Percentiles rank a stretch among this genome's conserved stretches.
phyloP scores from a whole-genome alignment of 2,329 filamentous ascomycete genomes.

The Fusarium virguliforme region DNA sequence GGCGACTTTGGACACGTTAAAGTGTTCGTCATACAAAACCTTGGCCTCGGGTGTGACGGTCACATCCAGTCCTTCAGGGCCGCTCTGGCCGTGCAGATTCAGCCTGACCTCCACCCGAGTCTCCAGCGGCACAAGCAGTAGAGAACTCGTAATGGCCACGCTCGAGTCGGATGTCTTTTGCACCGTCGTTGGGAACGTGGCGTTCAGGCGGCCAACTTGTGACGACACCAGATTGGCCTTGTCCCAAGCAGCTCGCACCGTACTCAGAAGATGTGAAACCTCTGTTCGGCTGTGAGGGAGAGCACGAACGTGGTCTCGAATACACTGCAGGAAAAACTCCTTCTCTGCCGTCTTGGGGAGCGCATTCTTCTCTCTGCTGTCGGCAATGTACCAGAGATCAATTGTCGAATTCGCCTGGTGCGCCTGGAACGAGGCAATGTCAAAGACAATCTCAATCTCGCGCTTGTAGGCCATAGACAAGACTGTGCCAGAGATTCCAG shows the following conservation, averaged over 20 bases:
- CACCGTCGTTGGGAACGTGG: conserved; percentile 77
- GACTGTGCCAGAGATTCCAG: conserved; percentile 72
- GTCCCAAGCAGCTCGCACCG: conserved; percentile 77
- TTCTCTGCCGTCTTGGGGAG: conserved; percentile 75
- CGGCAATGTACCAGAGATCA: conserved; percentile 79
- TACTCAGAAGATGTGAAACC: conserved; percentile 70
- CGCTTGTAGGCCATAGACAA: conserved; percentile 82
- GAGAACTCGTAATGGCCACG: conserved; percentile 72
- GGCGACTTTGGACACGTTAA: conserved; percentile 82
- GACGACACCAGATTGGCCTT: conserved; percentile 72
- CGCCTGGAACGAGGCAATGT: conserved; percentile 73
- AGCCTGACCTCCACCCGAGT: conserved; percentile 79
- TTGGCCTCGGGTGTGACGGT: conserved; percentile 69
- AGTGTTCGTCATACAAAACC: conserved; percentile 84
- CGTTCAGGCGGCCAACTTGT: conserved; percentile 74
- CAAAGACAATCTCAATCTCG: conserved; percentile 82
- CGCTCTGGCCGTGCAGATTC: conserved; percentile 65
- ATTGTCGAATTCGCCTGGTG: conserved; percentile 69
- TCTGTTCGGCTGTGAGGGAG: conserved; percentile 72
- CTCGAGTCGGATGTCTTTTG: conserved; percentile 75
- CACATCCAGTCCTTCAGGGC: conserved; percentile 69
- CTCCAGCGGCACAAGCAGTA: conserved; percentile 76
- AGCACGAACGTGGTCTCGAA: conserved; percentile 77
- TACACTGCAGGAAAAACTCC: conserved; percentile 82
- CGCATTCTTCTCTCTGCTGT: conserved; percentile 68